Evolutionary conservation across 225 moss, liverwort and hornwort species (phyloP).

Genomic region (Physcomitrium patens): DNA sequence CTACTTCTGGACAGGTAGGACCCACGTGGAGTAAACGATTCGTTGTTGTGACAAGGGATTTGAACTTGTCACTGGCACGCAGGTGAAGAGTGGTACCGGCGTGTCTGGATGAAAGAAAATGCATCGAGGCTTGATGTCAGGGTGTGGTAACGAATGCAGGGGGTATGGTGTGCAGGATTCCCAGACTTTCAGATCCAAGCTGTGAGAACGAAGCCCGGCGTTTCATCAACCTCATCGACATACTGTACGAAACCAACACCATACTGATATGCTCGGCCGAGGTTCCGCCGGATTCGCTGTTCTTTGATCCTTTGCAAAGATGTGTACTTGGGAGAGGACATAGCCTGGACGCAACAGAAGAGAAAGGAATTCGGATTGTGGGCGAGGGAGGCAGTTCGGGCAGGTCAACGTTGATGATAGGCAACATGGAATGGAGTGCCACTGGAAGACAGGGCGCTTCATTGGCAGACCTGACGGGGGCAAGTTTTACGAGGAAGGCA

Average conservation of each 20-base stretch:
- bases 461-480: slow-evolving; percentile 49
- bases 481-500: slow-evolving; percentile 65
- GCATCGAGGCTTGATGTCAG: not conserved
- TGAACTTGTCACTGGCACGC: not conserved
- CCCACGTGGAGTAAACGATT: not conserved
- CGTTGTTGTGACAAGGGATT: not conserved
- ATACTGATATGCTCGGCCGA: slow-evolving; percentile 77
- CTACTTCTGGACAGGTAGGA: slow-evolving; percentile 69
- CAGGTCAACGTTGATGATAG: slow-evolving; percentile 72
- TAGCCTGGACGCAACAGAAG: not conserved
- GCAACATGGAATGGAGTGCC: slow-evolving; percentile 81
- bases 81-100: not conserved
- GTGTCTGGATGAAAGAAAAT: not conserved
- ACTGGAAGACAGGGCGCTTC: slow-evolving; percentile 70
- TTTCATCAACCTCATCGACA: slow-evolving; percentile 80
- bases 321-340: not conserved
- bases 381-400: slow-evolving; percentile 80
- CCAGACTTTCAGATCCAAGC: slow-evolving; percentile 57
- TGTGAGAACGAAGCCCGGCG: slow-evolving; percentile 75
- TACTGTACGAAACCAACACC: slow-evolving; percentile 70
- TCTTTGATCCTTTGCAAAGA: slow-evolving; percentile 31
- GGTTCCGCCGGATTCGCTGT: slow-evolving; percentile 55
- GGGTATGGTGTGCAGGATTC: slow-evolving; percentile 54
- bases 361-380: slow-evolving; percentile 40
- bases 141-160: not conserved